These are phyloP conservation scores for Colletotrichum salicis DNA, from an alignment of 2,329 filamentous ascomycete genomes.

Conservation along the genomic window DNA sequence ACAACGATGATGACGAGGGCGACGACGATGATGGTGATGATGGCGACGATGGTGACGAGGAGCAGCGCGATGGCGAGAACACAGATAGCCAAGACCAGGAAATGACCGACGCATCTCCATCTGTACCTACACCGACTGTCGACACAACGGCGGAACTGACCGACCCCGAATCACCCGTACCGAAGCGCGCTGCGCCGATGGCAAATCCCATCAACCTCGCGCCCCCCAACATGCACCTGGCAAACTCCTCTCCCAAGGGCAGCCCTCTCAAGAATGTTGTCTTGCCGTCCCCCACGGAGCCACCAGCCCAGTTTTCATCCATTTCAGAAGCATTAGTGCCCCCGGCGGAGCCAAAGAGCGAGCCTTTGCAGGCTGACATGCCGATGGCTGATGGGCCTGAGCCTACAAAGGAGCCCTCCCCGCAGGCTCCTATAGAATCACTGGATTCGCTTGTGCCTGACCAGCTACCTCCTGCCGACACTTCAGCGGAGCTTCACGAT, in stretches of 20 bases:
- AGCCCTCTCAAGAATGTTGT: slow-evolving; percentile 65
- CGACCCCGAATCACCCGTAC: slow-evolving; percentile 30
- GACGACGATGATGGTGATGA: slow-evolving; percentile 60
- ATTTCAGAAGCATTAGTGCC: slow-evolving; percentile 23
- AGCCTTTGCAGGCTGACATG: slow-evolving; percentile 11
- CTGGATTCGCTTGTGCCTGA: background rate
- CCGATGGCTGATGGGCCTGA: slow-evolving; percentile 19
- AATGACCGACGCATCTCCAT: slow-evolving; percentile 48
- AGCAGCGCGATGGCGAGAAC: slow-evolving; percentile 54
- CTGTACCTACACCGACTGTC: slow-evolving; percentile 41
- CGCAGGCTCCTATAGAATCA: slow-evolving; percentile 5
- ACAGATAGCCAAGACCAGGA: slow-evolving; percentile 36
- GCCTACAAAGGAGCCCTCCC: background rate
- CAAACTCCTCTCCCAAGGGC: slow-evolving; percentile 48
- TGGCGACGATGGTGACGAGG: slow-evolving; percentile 58
- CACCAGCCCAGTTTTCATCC: slow-evolving; percentile 39
- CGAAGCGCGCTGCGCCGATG: slow-evolving; percentile 30
- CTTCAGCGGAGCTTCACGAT: slow-evolving; percentile 12
- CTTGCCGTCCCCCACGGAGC: slow-evolving; percentile 57
- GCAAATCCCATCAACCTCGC: slow-evolving; percentile 46
- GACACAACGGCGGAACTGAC: slow-evolving; percentile 38
- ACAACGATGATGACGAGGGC: slow-evolving; percentile 60
- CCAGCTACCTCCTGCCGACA: slow-evolving; percentile 10
- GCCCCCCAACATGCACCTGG: slow-evolving; percentile 41
- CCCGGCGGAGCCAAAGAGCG: slow-evolving; percentile 5